Evolutionary conservation across 495 filamentous ascomycete species (phyloP).

Genomic region (Viridothelium virens): DNA sequence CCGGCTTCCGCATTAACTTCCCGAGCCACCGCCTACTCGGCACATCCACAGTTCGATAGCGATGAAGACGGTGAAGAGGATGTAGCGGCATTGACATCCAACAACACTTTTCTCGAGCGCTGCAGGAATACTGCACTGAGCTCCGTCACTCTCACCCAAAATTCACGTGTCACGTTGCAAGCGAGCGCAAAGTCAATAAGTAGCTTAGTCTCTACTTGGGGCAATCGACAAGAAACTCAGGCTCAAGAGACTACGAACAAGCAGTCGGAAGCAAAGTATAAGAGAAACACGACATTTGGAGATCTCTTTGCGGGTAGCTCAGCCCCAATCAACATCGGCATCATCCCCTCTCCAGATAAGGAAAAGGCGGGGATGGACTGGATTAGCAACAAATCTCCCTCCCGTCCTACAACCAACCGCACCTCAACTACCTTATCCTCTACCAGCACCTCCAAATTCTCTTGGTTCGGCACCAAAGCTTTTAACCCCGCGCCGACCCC

Average conservation of each 20-base stretch:
- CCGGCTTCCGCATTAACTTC: conserved; percentile 2
- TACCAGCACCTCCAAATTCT: conserved; percentile 12
- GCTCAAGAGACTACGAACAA: neutral
- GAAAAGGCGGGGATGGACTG: conserved; percentile 11
- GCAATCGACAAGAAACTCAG: neutral
- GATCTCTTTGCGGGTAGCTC: conserved; percentile 28
- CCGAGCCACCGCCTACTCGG: neutral
- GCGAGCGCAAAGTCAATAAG: conserved; percentile 5
- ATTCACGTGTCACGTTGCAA: neutral
- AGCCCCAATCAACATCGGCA: conserved; percentile 24
- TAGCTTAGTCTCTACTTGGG: neutral
- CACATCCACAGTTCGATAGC: neutral
- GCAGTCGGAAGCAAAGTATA: neutral
- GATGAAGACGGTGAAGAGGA: neutral
- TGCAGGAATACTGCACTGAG: conserved; percentile 6
- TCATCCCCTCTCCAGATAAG: conserved; percentile 21
- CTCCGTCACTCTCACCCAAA: neutral
- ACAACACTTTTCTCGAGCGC: conserved; percentile 6
- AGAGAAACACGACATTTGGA: conserved; percentile 20
- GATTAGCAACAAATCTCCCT: no score
- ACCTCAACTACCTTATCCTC: neutral
- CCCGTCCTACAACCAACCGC: neutral
- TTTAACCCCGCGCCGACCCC: conserved; percentile 6
- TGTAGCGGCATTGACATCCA: neutral
- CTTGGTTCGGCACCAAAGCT: conserved; percentile 21